These are phyloP conservation scores for Collybiopsis confluens DNA, from an alignment of 768 basidiomycete species.

Conservation along the genomic window DNA sequence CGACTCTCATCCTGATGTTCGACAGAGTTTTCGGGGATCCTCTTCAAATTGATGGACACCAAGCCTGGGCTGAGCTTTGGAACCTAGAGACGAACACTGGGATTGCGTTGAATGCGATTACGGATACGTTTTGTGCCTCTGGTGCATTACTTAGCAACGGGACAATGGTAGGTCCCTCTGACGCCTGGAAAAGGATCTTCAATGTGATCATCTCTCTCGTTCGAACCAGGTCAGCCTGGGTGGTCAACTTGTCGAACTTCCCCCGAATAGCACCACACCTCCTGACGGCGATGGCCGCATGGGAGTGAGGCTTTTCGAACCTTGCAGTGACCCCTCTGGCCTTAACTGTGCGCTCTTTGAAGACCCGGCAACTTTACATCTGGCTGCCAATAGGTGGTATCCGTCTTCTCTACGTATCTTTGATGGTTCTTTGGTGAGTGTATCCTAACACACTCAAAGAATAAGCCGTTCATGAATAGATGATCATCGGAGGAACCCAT, in stretches of 20 bases:
- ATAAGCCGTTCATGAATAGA: conserved; percentile 26
- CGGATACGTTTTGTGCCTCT: conserved; percentile 19
- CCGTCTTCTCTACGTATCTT: conserved; percentile 23
- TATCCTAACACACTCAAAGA: conserved; percentile 24
- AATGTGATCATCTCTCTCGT: too few species aligned
- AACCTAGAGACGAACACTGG: conserved; percentile 16
- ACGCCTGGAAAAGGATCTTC: too few species aligned
- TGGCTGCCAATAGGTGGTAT: conserved; percentile 47
- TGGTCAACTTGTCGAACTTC: conserved; percentile 43
- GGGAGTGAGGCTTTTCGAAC: conserved; percentile 20
- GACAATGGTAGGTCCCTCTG: conserved; percentile 12
- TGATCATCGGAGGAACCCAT: conserved; percentile 39
- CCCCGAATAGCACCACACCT: conserved; percentile 24
- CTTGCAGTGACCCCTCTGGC: conserved; percentile 17
- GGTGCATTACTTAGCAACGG: conserved; percentile 18
- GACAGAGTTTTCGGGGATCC: conserved; percentile 18
- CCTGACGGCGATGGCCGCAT: conserved; percentile 27
- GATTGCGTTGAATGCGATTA: conserved; percentile 11
- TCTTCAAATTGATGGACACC: conserved; percentile 14
- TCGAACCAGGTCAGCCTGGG: conserved; percentile 32
- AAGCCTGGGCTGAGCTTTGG: conserved; percentile 18
- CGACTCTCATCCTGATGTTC: conserved; percentile 16
- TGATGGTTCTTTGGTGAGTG: conserved; percentile 31
- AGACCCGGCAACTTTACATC: conserved; percentile 39
- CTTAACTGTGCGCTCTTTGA: conserved; percentile 30